Conservation (phyloP, 2,329 filamentous ascomycete genomes). For the Fusarium pseudonygamai region DNA sequence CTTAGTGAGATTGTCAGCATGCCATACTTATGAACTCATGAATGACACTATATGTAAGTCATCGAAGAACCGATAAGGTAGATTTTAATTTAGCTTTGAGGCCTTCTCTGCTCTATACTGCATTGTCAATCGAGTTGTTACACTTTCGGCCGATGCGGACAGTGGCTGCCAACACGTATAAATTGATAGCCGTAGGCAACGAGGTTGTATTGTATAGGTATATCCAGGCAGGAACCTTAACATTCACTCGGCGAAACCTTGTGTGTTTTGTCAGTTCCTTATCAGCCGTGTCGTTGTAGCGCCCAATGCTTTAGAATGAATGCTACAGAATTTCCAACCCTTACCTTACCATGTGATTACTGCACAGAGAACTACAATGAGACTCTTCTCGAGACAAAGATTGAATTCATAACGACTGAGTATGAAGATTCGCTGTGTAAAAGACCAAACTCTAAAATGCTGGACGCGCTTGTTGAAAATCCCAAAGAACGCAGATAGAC, state of each 20-base stretch:
- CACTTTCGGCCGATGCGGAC: background rate
- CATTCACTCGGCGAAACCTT: background rate
- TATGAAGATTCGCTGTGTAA: background rate
- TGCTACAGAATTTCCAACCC: background rate
- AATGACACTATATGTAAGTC: background rate
- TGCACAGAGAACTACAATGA: background rate
- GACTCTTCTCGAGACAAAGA: background rate
- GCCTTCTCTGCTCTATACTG: background rate
- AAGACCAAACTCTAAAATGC: background rate
- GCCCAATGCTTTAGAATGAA: background rate
- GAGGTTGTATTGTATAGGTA: background rate
- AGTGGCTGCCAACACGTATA: background rate
- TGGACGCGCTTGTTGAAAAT: background rate
- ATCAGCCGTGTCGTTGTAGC: background rate
- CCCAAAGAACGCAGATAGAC: background rate
- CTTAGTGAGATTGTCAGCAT: background rate
- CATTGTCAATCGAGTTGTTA: background rate
- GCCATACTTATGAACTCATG: background rate
- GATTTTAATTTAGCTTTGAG: too few species aligned
- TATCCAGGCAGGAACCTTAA: too few species aligned
- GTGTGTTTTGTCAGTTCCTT: background rate
- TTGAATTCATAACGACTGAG: background rate
- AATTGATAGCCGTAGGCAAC: background rate
- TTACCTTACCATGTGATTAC: background rate
- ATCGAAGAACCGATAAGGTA: rapidly evolving